Evolutionary conservation across 352 stramenopile species (phyloP).

Genomic region (Pythium sukuiense): DNA sequence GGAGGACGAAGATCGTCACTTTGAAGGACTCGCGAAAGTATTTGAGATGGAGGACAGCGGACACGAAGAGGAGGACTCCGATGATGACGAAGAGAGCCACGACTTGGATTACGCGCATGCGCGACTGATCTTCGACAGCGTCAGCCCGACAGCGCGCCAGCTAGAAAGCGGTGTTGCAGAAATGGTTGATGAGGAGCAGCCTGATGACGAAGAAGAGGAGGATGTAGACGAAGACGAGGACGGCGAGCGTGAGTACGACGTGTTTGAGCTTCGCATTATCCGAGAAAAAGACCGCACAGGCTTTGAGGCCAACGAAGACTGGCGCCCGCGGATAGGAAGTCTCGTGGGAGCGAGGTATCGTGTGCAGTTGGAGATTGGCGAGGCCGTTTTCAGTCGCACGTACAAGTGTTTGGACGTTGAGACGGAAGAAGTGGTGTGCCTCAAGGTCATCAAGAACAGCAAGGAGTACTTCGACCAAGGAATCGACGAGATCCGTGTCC

Average conservation of each 20-base stretch:
- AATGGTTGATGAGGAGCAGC: conserved; percentile 43
- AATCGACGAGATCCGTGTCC: conserved; percentile 76
- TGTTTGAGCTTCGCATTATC: conserved; percentile 69
- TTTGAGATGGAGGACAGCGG: conserved; percentile 66
- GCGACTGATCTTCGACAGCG: neutral
- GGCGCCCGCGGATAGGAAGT: conserved; percentile 52
- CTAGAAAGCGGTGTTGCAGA: neutral
- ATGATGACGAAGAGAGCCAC: conserved; percentile 7
- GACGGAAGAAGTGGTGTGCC: conserved; percentile 87
- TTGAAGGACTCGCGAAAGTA: conserved; percentile 44
- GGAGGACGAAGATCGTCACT: conserved; percentile 38
- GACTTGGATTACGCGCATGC: conserved; percentile 8
- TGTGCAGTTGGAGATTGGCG: conserved; percentile 72
- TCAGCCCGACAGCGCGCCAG: neutral
- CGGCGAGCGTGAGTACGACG: conserved; percentile 54
- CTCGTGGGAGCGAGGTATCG: conserved; percentile 62
- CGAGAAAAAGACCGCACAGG: conserved; percentile 79
- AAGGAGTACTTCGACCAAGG: conserved; percentile 99
- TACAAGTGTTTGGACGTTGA: conserved; percentile 74
- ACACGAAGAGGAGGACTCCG: neutral
- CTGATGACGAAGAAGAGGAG: conserved; percentile 17
- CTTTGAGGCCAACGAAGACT: conserved; percentile 81
- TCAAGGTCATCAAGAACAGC: conserved; percentile 99
- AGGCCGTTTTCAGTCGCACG: conserved; percentile 82
- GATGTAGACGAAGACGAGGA: conserved; percentile 29